Percentiles rank a stretch among this genome's conserved stretches.
Conservation (phyloP, 805 yeast genomes). For the Suhomyces prunicola region DNA sequence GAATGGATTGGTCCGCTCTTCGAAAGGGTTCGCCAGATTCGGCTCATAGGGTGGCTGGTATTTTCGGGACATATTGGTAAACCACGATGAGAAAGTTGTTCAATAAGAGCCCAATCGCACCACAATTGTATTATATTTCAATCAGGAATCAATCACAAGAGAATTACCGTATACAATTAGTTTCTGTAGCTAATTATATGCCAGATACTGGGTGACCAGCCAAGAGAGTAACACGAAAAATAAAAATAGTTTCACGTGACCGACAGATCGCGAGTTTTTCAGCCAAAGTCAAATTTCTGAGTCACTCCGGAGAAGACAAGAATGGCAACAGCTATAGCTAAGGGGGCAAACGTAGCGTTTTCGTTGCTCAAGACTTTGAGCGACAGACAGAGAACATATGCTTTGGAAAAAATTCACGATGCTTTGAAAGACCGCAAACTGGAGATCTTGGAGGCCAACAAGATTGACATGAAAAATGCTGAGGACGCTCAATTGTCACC, state of each 20-base stretch:
- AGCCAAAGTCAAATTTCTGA: background rate
- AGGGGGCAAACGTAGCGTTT: conserved; percentile 77
- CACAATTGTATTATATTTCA: background rate
- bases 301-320: background rate
- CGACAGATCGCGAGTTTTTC: background rate
- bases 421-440: conserved; percentile 59
- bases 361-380: conserved; percentile 75
- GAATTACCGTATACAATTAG: background rate
- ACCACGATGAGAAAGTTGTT: background rate
- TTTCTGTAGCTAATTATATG: background rate
- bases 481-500: conserved; percentile 55
- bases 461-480: conserved; percentile 71
- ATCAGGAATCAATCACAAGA: background rate
- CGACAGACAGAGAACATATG: conserved; percentile 68
- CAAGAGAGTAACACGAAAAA: background rate
- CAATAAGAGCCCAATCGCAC: background rate
- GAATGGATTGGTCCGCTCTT: conserved; percentile 3
- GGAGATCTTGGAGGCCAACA: conserved; percentile 68
- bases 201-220: background rate
- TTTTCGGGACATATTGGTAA: background rate
- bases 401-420: conserved; percentile 70
- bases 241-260: background rate
- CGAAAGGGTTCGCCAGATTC: background rate
- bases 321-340: conserved; percentile 76
- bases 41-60: background rate